Evolutionary conservation across 352 stramenopile species (phyloP), one percentile per base, ranked within the genome.

Genomic region (Phytophthora macrochlamydospora): DNA sequence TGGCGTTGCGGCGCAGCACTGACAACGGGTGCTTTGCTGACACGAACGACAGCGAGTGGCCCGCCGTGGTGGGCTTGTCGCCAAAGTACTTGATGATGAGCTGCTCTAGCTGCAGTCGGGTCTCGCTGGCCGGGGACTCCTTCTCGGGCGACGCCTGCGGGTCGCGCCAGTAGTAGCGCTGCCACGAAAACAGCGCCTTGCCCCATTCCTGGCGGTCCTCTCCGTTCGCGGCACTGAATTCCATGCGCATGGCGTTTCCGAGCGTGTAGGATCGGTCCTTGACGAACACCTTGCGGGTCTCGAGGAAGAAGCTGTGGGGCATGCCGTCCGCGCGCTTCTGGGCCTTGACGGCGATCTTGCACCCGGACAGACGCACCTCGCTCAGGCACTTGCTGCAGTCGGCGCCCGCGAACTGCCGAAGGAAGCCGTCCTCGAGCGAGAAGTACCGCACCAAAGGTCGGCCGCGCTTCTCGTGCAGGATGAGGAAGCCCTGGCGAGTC

Each of bases 111-210:
- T 81, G 75, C 50, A 56, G 38, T 13, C 75, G 76, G 13, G 73
- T 66, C 31, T 74, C 76, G 31, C 43, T 46, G 51, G 43, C 18
- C 28, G 24, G 30, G 31, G 48, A 31, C 53, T 59, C 28, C 11
- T 68, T 69, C 51, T 69, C 43, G 43, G 51, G 33, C 30, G 59
- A 58, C 3, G 58, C 33, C 43, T 61, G 51, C 14, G 86, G 86
- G 43, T 94, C 86, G 52, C 86, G 84, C 86, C 86, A 95, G 70
- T 93, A 95, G 67, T 91, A 93, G 45, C 87, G 85, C 62, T 95
- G 87, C 87, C 87, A 95, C 7, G 85, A 93, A 61, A 93, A 91
- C n/a, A 95, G 81, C 56, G 85, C 85, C 54, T 90, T 90, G 61
- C 82, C 85, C 87, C 87, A 95, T 28, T 92, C 80, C 52, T 93